Evolutionary conservation across 2,329 filamentous ascomycete species (phyloP), one percentile per base, ranked within the genome.

Genomic region (Kalaharituber pfeilii): DNA sequence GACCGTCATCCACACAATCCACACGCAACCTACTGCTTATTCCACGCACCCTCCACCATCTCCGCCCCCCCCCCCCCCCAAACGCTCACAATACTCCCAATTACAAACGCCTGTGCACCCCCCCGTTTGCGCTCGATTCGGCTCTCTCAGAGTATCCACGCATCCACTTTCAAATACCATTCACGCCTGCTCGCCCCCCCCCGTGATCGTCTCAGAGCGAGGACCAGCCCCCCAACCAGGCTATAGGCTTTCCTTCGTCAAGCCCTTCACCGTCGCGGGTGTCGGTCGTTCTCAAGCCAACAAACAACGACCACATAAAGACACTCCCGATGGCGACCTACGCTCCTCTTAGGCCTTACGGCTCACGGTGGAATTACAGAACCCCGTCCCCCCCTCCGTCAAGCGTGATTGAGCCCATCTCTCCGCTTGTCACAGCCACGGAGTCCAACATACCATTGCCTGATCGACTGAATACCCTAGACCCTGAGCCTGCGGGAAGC

Each of bases 311-410:
- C 39, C 29, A 36, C 29, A 53, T n/a, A 53, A 52, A 54, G 24
- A 44, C 50, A 42, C 28, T 52, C 36, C 50, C 57, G 53, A 61
- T 61, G 59, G 59, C 57, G 26, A 49, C 56, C 36, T 55, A 56
- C 36, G 50, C 51, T 47, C 42, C 54, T 5, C 49, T 39, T 26
- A 28, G 49, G 24, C 56, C 51, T 36, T 59, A 56, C 39, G 59
- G 59, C 27, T 50, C 58, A 15, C 58, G 59, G 33, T 61, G 59
- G 50, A 55, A 55, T 30, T 61, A 53, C 50, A 57, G 59, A 30
- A 61, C 59, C 42, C 59, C 59, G 42, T 59, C 59, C 24, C 59
- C 59, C 29, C 58, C 60, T 42, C 60, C 60, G 47, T 56, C 58
- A 18, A 58, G 53, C n/a, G 55, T 57, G 30, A 55, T 58, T 5